Evolutionary conservation across 148 eudicot genomes (phyloP).

Genomic region (Heliamphora exappendiculata): DNA sequence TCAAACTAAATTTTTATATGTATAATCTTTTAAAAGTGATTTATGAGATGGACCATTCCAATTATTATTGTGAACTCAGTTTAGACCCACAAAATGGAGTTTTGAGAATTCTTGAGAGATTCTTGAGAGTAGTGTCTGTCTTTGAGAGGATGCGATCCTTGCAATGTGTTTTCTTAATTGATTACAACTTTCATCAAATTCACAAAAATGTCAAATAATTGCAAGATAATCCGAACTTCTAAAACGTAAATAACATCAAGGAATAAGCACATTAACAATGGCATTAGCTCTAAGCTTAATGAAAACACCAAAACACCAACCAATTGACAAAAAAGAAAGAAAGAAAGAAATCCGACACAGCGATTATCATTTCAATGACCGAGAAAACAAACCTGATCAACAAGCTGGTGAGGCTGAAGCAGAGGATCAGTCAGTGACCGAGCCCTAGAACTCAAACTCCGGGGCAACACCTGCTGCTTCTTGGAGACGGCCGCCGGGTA

Average conservation of each 20-base stretch:
- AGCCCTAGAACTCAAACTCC: slow-evolving; percentile 71
- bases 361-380: neutral
- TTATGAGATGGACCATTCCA: no score
- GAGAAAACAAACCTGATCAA: slow-evolving; percentile 47
- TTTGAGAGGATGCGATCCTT: no score
- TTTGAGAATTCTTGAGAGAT: no score
- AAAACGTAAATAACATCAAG: neutral
- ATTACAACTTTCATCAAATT: neutral
- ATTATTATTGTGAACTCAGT: no score
- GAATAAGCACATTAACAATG: neutral
- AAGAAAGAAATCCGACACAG: no score
- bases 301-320: neutral
- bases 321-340: neutral
- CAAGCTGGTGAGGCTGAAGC: slow-evolving; percentile 70
- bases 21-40: no score
- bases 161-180: no score
- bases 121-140: no score
- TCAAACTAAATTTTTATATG: no score
- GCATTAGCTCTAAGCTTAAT: neutral
- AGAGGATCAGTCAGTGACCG: slow-evolving; percentile 69
- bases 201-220: neutral
- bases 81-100: no score
- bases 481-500: slow-evolving; percentile 30
- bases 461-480: slow-evolving; percentile 39
- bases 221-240: neutral